Conservation (phyloP, 805 yeast species). For the Aciculoconidium aculeatum region DNA sequence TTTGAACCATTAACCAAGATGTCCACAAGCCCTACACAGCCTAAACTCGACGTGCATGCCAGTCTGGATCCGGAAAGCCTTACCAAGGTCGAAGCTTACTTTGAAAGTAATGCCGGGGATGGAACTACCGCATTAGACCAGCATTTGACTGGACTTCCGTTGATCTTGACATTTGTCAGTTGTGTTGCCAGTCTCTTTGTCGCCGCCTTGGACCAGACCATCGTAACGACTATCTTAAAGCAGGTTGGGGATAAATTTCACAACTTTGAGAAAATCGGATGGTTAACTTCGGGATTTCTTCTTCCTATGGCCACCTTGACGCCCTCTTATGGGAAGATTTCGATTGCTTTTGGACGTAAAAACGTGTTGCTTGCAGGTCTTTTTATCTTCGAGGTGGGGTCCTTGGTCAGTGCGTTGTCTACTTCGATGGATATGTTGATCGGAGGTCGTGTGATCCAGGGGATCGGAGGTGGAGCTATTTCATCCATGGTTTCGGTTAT, state of each 20-base stretch:
- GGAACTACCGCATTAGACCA: slow-evolving; percentile 36
- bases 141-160: slow-evolving; percentile 23
- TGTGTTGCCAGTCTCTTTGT: slow-evolving; percentile 27
- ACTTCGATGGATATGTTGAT: slow-evolving; percentile 31
- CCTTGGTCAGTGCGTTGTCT: slow-evolving; percentile 34
- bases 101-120: slow-evolving; percentile 39
- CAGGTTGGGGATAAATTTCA: slow-evolving; percentile 32
- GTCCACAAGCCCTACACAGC: too few species aligned
- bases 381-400: slow-evolving; percentile 27
- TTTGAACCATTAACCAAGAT: too few species aligned
- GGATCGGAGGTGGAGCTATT: slow-evolving; percentile 34
- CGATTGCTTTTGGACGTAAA: slow-evolving; percentile 34
- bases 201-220: slow-evolving; percentile 36
- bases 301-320: slow-evolving; percentile 28
- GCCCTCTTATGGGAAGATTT: slow-evolving; percentile 32
- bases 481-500: slow-evolving; percentile 24
- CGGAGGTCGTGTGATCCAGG: slow-evolving; percentile 36
- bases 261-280: slow-evolving; percentile 29
- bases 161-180: slow-evolving; percentile 22
- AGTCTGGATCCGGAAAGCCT: neutral
- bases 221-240: slow-evolving; percentile 29
- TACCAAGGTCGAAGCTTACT: slow-evolving; percentile 1
- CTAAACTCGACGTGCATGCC: too few species aligned
- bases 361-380: slow-evolving; percentile 19
- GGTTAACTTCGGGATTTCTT: slow-evolving; percentile 34